Base-by-base conservation (phyloP, 176 grass and related monocot species). In the Triticum dicoccoides region DNA sequence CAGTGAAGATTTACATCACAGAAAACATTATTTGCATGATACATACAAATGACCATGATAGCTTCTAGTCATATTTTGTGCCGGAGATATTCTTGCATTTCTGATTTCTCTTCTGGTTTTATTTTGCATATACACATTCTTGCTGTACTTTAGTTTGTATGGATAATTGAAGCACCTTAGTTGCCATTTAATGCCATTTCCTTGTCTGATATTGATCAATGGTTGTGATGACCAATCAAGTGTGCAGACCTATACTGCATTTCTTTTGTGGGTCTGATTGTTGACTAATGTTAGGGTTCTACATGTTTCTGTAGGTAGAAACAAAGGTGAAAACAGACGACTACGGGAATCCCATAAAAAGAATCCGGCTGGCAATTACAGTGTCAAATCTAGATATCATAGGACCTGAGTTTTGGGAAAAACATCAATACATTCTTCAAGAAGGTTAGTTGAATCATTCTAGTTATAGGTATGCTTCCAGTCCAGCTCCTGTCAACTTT, bases 401-500 rank as follows among this genome's bases (percentile, higher is more conserved):
- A 87, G 84, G 89, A 47, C 42, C 73, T 54, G 79, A 82, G 29
- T 92, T 95, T 83, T 92, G 88, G 88, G 51, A 30, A 67, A 64
- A 88, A 11, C 87, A 92, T 61, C 88, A 75, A 21, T 81, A 90
- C 65, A 92, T 95, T 75, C 90, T 95, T 30, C 58, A 9, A 84
- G 93, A 95, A 87, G 83, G 89, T 83, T 84, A 61, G 65, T 80
- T 69, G 64, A 61, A 87, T 71, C 71, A 68, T 83, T 84, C 18
- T 42, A 34, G 41, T 86, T 77, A 68, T 67, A 69, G 2, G 34
- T 85, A 65, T 83, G 54, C 42, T 80, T 84, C 56, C 34, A 69
- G 70, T 84, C 56, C 34, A 69, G 62, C 76, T 80, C 20, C 5
- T 64, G 33, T 38, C 65, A 84, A 21, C 20, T 79, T 77, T 83